Percentiles rank a stretch among this genome's conserved stretches.
phyloP scores from a whole-genome alignment of 306 rosid species.

The Hippophae rhamnoides region DNA sequence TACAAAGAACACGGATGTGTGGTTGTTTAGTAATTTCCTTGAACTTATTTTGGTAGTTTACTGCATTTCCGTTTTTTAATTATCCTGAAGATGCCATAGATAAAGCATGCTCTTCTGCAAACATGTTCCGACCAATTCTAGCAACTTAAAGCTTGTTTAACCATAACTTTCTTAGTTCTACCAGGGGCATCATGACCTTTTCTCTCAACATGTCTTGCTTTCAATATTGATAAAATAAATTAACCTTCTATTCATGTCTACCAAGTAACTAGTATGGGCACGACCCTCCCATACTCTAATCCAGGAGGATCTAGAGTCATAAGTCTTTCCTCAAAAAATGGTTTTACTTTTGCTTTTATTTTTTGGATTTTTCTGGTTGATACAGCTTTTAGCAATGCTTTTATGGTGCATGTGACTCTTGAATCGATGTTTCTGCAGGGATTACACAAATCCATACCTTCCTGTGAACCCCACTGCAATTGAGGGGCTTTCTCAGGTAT shows the following conservation, averaged over 20 bases:
- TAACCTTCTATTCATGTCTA: no score
- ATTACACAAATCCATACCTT: slow-evolving; percentile 87
- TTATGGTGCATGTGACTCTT: slow-evolving; percentile 5
- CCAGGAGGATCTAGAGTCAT: no score
- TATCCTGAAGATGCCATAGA: slow-evolving; percentile 9
- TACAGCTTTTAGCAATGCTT: neutral
- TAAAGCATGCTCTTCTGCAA: neutral
- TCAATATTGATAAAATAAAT: no score
- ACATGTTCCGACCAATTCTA: neutral
- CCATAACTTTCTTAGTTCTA: no score
- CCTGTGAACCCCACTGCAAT: slow-evolving; percentile 92
- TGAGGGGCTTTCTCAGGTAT: slow-evolving; percentile 71
- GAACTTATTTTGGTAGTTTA: slow-evolving; percentile 42
- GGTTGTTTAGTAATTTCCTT: slow-evolving; percentile 62
- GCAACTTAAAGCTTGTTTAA: no score
- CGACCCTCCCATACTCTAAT: no score
- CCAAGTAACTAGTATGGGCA: no score
- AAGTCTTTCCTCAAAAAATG: no score
- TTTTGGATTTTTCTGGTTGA: no score
- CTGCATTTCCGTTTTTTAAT: slow-evolving; percentile 10
- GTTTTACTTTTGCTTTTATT: no score
- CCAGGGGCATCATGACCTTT: no score
- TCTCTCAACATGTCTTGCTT: no score
- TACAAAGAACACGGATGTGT: slow-evolving; percentile 61
- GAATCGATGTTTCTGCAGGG: slow-evolving; percentile 45